Base-by-base conservation (phyloP, 2,329 filamentous ascomycete species). In the Pseudopithomyces maydicus region DNA sequence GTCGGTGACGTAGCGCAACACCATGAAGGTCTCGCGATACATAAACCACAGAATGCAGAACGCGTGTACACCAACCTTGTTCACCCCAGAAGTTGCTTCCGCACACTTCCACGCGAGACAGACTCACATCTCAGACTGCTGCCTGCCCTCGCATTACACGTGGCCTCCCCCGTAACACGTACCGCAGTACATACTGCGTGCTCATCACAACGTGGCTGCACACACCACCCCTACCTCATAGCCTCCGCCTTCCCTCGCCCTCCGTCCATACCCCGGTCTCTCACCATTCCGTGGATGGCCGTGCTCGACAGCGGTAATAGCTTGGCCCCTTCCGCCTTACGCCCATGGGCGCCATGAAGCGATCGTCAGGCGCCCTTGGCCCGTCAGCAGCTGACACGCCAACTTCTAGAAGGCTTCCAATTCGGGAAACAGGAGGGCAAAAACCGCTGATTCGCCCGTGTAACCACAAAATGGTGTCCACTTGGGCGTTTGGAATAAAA, bases 161-260 rank as follows among this genome's bases (percentile, higher is more conserved):
- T 50, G 39, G 29, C 32, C n/a, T 53, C 19, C 32, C 26, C 32
- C 38, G n/a, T 43, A 12, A 2, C 49, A 35, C 42, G 19, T 20
- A 10, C 41, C 50, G 38, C 42, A 35, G 51, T n/a, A 29, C 5
- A 8, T 29, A 46, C 17, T 23, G 35, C 52, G 33, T 36, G 44
- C n/a, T 11, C 32, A 32, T 32, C 35, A 36, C 26, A 57, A 57
- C 55, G 55, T 57, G 55, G 55, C 55, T 38, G 55, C 55, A 57
- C 55, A 45, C 26, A 17, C 55, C 55, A 15, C 10, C 38, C 19
- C 14, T 29, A 29, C n/a, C 15, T 48, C 32, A 48, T 48, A 23
- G 45, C 46, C 20, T 39, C 20, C 46, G 17, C 19, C 33, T 39
- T 14, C 12, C 46, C 49, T 45, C 29, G 41, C 17, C 6, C 15